Conservation (phyloP, 257 asterid species). For the Forsythia viridissima region DNA sequence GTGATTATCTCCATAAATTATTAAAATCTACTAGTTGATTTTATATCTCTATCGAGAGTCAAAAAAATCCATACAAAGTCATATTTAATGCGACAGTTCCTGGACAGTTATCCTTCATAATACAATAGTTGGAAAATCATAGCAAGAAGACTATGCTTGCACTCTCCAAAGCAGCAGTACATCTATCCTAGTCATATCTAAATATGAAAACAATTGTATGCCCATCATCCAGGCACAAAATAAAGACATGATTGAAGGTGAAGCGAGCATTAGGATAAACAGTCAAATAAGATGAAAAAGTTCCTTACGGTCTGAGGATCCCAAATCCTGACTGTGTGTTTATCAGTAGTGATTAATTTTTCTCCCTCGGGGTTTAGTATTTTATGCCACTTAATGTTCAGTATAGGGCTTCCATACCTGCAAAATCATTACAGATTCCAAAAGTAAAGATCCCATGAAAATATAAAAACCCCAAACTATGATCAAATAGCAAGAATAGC, state of each 20-base stretch:
- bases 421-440: conserved; percentile 22
- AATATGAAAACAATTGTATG: conserved; percentile 2
- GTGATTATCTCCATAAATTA: background rate
- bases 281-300: conserved; percentile 7
- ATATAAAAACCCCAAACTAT: background rate
- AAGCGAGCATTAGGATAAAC: conserved; percentile 1
- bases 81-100: background rate
- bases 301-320: conserved; percentile 78
- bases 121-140: background rate
- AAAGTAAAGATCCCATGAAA: conserved; percentile 3
- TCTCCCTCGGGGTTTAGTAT: conserved; percentile 67
- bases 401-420: conserved; percentile 93
- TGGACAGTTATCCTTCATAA: background rate
- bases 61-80: background rate
- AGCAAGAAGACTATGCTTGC: background rate
- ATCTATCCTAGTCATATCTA: conserved; percentile 4
- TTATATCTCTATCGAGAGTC: background rate
- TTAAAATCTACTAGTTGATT: background rate
- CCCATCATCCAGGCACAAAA: background rate
- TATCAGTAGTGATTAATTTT: conserved; percentile 76
- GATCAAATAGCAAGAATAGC: background rate
- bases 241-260: background rate
- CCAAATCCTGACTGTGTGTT: conserved; percentile 91
- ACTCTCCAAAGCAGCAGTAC: background rate
- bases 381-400: conserved; percentile 89